Conservation (phyloP, 2,329 filamentous ascomycete species). For the Aspergillus sp. region DNA sequence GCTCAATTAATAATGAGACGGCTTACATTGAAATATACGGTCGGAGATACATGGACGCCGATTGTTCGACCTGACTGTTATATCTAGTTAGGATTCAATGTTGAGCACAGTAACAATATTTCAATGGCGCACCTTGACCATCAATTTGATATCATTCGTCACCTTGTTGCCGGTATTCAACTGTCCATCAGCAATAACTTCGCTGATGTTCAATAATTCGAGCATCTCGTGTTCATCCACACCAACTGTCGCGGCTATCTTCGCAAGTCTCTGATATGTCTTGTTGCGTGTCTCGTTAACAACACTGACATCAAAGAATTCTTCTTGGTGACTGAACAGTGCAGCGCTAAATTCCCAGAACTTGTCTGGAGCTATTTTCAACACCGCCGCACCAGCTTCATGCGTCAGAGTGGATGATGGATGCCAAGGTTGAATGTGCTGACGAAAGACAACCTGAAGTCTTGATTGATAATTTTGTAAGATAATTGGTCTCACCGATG, state of each 20-base stretch:
- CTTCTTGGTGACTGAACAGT: constrained; percentile 69
- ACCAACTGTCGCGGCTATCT: constrained; percentile 68
- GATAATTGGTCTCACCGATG: constrained; percentile 65
- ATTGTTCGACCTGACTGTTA: constrained; percentile 64
- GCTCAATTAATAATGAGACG: background rate
- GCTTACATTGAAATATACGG: constrained; percentile 76
- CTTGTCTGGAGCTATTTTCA: constrained; percentile 66
- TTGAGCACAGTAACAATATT: constrained; percentile 1
- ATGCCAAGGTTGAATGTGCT: constrained; percentile 94
- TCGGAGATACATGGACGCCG: constrained; percentile 88
- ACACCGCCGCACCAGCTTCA: constrained; percentile 81
- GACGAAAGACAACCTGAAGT: constrained; percentile 79
- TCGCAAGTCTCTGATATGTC: constrained; percentile 78
- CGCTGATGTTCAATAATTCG: constrained; percentile 66
- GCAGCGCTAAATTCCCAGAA: constrained; percentile 79
- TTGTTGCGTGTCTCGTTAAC: constrained; percentile 82
- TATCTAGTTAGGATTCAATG: constrained; percentile 21
- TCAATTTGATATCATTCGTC: constrained; percentile 80
- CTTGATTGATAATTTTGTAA: constrained; percentile 59
- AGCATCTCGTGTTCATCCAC: constrained; percentile 72
- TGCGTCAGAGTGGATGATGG: constrained; percentile 72
- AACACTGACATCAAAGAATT: constrained; percentile 82
- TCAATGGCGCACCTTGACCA: constrained; percentile 65
- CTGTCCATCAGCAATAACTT: constrained; percentile 65
- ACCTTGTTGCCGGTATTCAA: constrained; percentile 80